Base-by-base conservation (phyloP, 768 basidiomycete species). In the Boletus tomentosulus region DNA sequence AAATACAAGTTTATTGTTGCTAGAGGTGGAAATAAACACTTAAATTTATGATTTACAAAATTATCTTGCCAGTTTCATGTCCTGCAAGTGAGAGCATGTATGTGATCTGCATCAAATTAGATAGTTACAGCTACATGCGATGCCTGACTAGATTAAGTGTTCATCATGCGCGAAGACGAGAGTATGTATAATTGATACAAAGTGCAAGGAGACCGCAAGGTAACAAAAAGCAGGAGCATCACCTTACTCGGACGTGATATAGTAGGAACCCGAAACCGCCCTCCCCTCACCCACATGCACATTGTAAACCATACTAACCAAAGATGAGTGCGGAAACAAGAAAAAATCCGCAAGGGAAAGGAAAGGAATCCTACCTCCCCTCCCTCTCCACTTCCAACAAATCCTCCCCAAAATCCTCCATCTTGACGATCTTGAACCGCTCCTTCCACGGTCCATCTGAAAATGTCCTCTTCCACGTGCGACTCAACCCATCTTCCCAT, bases 401-500 rank as follows among this genome's bases (percentile, higher is more conserved):
- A 65, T 80, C 78, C 16, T 69, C 74, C 7, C 81, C 83, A 63
- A 86, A 87, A 66, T 83, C 83, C 60, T 87, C 85, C 78, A 87
- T 78, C 48, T 75, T 79, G 58, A 87, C 76, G 24, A 87, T 76
- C 49, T 71, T 73, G 62, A 86, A 86, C 63, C 61, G 64, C 33
- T 73, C 71, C 50, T 61, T 66, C 61, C 63, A 66, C 71, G 57
- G 68, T 3, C 73, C 75, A 30, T 77, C 78, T 1, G 86, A 85
- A 70, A 89, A 89, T 68, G 86, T 82, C 47, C 81, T 75, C 69
- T 76, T 81, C 90, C 89, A 94, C 22, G 85, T 78, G 24, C 82
- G 78, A 67, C 91, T 92, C 55, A 92, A 68, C 2, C 89, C 87
- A 45, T 86, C 84, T 64, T 89, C 87, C 87, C 93, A 98, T 1